A percentile compares a stretch with the other conserved stretches of the same genome.
phyloP scores from a whole-genome alignment of 208 protist species.

The Angomonas ambiguus region DNA sequence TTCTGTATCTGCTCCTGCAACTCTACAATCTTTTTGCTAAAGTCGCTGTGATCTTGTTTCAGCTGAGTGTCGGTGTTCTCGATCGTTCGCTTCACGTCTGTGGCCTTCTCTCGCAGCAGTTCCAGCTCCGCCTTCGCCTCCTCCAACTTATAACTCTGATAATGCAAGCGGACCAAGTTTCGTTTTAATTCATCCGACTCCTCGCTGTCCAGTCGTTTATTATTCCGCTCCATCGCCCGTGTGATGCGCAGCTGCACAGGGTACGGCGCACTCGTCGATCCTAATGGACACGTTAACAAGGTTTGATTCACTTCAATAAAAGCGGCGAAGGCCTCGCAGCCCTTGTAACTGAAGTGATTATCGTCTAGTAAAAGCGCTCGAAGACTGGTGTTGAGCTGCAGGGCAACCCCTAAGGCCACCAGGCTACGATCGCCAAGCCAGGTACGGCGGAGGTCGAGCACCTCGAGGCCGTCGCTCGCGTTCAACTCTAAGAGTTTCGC shows the following conservation, averaged over 20 bases:
- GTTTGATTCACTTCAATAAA: constrained; percentile 66
- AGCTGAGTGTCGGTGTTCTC: constrained; percentile 78
- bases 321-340: constrained; percentile 62
- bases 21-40: constrained; percentile 52
- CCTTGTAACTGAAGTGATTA: constrained; percentile 82
- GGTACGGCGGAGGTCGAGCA: constrained; percentile 61
- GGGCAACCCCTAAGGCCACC: constrained; percentile 79
- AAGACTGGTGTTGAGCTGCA: constrained; percentile 62
- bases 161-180: constrained; percentile 82
- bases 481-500: constrained; percentile 50
- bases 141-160: constrained; percentile 86
- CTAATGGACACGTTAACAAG: constrained; percentile 46
- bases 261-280: constrained; percentile 67
- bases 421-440: constrained; percentile 77
- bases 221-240: constrained; percentile 52
- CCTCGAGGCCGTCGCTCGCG: constrained; percentile 25
- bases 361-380: constrained; percentile 54
- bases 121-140: constrained; percentile 79
- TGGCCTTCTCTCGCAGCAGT: constrained; percentile 47
- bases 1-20: constrained; percentile 69
- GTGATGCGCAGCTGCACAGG: constrained; percentile 55
- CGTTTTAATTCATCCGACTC: constrained; percentile 65
- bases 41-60: constrained; percentile 73
- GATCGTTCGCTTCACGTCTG: constrained; percentile 54
- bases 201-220: constrained; percentile 29